Percentiles rank a stretch among this genome's conserved stretches.
These are phyloP conservation scores for Macrolepiota albuminosa DNA, from an alignment of 768 basidiomycete genomes.

Conservation along the genomic window DNA sequence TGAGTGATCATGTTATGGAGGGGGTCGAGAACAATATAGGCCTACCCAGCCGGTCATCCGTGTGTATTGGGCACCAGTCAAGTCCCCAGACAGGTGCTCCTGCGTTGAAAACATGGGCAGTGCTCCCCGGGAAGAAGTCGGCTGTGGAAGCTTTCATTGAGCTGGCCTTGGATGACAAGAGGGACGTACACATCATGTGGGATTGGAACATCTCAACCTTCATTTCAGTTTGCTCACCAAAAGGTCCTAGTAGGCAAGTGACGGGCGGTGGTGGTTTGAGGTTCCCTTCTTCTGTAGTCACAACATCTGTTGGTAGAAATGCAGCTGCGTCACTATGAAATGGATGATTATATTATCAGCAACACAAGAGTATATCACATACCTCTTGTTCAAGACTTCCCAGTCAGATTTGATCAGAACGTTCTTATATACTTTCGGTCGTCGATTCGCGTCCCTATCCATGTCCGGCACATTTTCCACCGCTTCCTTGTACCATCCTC, in stretches of 20 bases:
- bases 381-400: constrained; percentile 45
- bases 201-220: constrained; percentile 53
- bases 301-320: constrained; percentile 55
- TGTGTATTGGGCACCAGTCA: constrained; percentile 88
- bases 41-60: constrained; percentile 52
- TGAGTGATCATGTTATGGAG: neutral
- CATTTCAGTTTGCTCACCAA: constrained; percentile 44
- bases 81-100: constrained; percentile 90
- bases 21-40: neutral
- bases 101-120: constrained; percentile 72
- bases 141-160: constrained; percentile 33
- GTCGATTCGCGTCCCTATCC: constrained; percentile 43
- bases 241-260: constrained; percentile 63
- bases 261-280: constrained; percentile 50
- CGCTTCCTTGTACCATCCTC: constrained; percentile 74
- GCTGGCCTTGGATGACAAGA: neutral
- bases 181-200: constrained; percentile 49
- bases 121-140: constrained; percentile 50
- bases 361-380: constrained; percentile 21
- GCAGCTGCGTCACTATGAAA: constrained; percentile 44
- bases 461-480: constrained; percentile 24
- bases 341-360: constrained; percentile 1
- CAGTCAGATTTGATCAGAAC: constrained; percentile 40
- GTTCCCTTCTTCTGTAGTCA: constrained; percentile 44
- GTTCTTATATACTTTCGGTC: constrained; percentile 54